Evolutionary conservation across 148 eudicot species (phyloP), one percentile per base, ranked within the genome.

Genomic region (Pharnaceum exiguum): DNA sequence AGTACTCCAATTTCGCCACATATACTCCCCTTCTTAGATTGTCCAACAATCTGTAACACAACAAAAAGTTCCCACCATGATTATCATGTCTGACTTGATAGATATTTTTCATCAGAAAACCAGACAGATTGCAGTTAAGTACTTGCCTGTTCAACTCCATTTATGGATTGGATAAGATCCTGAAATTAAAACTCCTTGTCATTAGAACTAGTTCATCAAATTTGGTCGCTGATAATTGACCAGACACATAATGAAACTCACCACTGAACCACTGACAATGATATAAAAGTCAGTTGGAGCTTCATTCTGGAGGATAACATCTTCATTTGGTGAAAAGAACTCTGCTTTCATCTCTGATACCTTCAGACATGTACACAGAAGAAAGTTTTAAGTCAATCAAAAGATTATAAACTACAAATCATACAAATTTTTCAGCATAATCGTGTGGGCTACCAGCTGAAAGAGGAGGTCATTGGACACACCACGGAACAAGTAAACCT

Each of bases 331-430:
- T 12, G 85, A 75, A 62, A 63, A 85, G 69, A 75, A 85, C 85
- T 90, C 95, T 0, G 90, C 95, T 77, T 90, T 90, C 97, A 86
- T 86, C 77, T 90, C 97, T 10, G 97, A 79, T 38, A 90, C 97
- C 97, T 89, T 42, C 24, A 63, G 10, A 19, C 6, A n/a, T 17
- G 7, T 21, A 36, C 18, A 10, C 23, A 25, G 13, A 9, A 30
- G 44, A 7, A 43, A 42, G 21, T 32, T 32, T 69, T 35, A 40
- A 25, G 25, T 24, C 17, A 35, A 50, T 0, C 16, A 49, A 29
- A n/a, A 32, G 17, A 21, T 10, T 10, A 31, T 6, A 38, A 8
- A 32, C 15, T 7, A 5, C 11, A 42, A 16, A 10, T 5, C 3
- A 10, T 36, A 5, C 2, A 15, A 44, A 26, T 25, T 30, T 27